Evolutionary conservation across 805 yeast species (phyloP).

Genomic region (Kluyveromyces nonfermentans): DNA sequence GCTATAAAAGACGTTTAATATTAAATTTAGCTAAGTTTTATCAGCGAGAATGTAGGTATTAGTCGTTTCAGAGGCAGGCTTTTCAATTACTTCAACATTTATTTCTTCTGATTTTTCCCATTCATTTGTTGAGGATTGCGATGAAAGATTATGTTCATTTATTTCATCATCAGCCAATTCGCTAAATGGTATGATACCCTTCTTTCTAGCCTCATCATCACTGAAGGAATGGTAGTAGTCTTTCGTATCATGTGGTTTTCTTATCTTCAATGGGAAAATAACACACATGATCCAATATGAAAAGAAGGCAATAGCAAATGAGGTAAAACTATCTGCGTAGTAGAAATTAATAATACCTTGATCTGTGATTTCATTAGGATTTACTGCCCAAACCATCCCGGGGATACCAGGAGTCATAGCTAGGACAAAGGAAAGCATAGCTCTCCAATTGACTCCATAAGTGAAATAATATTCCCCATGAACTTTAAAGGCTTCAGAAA

Average conservation of each 20-base stretch:
- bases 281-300: constrained; percentile 22
- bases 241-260: constrained; percentile 24
- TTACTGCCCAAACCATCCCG: constrained; percentile 28
- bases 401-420: constrained; percentile 37
- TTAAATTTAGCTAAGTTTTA: not conserved
- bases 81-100: not conserved
- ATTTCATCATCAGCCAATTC: constrained; percentile 22
- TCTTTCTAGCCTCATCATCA: constrained; percentile 22
- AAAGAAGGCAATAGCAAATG: constrained; percentile 27
- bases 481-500: constrained; percentile 29
- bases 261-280: constrained; percentile 27
- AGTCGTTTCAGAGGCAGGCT: not conserved
- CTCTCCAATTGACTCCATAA: constrained; percentile 37
- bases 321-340: constrained; percentile 32
- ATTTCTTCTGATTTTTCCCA: not conserved
- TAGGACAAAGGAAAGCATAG: constrained; percentile 31
- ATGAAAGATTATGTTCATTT: constrained; percentile 4
- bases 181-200: constrained; percentile 26
- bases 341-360: constrained; percentile 30
- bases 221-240: constrained; percentile 28
- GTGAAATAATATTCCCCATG: constrained; percentile 29
- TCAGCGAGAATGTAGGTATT: not conserved
- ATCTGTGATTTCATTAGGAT: constrained; percentile 8
- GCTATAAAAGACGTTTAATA: too few species aligned
- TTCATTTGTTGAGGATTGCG: not conserved